phyloP scores from a whole-genome alignment of 768 basidiomycete species.

The Tephrocybe sp. region DNA sequence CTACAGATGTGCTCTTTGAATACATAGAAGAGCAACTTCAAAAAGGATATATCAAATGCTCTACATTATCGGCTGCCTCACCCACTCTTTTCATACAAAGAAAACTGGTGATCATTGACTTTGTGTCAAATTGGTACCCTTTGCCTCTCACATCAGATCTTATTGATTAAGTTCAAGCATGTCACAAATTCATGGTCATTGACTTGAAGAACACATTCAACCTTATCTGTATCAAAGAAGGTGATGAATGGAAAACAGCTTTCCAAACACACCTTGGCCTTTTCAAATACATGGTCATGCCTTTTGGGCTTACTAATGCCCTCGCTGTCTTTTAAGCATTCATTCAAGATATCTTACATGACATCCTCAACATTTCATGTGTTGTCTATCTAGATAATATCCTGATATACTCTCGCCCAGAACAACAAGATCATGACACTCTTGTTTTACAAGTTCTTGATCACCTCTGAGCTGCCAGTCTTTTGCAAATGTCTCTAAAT shows the following conservation, averaged over 20 bases:
- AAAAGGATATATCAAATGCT: constrained; percentile 33
- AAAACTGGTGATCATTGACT: constrained; percentile 31
- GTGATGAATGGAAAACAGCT: constrained; percentile 42
- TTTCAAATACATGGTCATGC: constrained; percentile 34
- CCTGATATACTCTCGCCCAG: not conserved
- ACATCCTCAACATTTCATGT: constrained; percentile 29
- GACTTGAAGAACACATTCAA: constrained; percentile 37
- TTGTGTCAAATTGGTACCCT: constrained; percentile 30
- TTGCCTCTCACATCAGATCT: no score
- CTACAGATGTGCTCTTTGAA: constrained; percentile 26
- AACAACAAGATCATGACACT: constrained; percentile 16
- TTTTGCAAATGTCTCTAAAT: constrained; percentile 34
- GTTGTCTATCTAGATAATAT: not conserved
- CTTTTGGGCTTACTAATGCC: constrained; percentile 39
- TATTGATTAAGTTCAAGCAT: constrained; percentile 24
- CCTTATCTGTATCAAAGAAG: constrained; percentile 32
- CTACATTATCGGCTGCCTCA: constrained; percentile 26
- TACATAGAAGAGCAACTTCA: constrained; percentile 35
- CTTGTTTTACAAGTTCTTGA: constrained; percentile 25
- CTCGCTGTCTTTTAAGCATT: constrained; percentile 42
- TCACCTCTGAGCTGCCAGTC: constrained; percentile 24
- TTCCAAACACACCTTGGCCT: constrained; percentile 35
- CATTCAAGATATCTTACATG: constrained; percentile 36
- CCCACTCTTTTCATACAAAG: constrained; percentile 30
- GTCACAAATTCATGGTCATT: constrained; percentile 26